Evolutionary conservation across 768 basidiomycete species (phyloP).

Genomic region (Fibroporia radiculosa): DNA sequence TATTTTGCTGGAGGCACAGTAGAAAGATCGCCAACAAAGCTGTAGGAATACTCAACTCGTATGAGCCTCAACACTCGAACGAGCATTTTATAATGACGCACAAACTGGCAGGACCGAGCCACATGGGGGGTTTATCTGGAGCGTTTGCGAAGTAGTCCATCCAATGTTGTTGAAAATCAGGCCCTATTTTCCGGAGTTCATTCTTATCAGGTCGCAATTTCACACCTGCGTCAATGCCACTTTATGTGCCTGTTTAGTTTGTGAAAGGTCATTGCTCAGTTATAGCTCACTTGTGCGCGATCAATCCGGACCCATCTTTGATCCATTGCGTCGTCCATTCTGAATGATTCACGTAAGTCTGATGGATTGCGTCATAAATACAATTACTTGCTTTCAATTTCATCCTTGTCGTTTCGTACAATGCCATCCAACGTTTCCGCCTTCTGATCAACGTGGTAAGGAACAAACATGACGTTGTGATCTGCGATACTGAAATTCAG

Average conservation of each 20-base stretch:
- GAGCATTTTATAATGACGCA: slow-evolving; percentile 9
- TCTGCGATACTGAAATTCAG: background rate
- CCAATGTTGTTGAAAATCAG: slow-evolving; percentile 20
- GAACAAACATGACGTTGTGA: slow-evolving; percentile 8
- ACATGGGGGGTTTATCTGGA: slow-evolving; percentile 19
- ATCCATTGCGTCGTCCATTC: slow-evolving; percentile 29
- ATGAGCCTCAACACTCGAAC: too few species aligned
- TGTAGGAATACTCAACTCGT: background rate
- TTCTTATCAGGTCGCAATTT: slow-evolving; percentile 16
- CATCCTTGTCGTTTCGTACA: slow-evolving; percentile 7
- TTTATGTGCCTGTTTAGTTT: slow-evolving; percentile 17
- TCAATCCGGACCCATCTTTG: slow-evolving; percentile 34
- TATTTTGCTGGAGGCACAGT: slow-evolving; percentile 19
- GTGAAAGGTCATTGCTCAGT: background rate
- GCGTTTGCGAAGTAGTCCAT: slow-evolving; percentile 13
- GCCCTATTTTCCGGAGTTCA: slow-evolving; percentile 19
- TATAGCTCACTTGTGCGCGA: slow-evolving; percentile 43
- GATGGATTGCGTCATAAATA: background rate
- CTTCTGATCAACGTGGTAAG: slow-evolving; percentile 10
- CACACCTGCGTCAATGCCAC: slow-evolving; percentile 17
- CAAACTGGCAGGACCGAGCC: slow-evolving; percentile 7
- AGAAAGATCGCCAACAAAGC: slow-evolving; percentile 8
- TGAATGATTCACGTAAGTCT: slow-evolving; percentile 5
- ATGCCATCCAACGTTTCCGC: slow-evolving; percentile 17
- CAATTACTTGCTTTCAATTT: slow-evolving; percentile 12